Evolutionary conservation across 306 rosid genomes (phyloP).

Genomic region (Cyclanthera cordifolia): DNA sequence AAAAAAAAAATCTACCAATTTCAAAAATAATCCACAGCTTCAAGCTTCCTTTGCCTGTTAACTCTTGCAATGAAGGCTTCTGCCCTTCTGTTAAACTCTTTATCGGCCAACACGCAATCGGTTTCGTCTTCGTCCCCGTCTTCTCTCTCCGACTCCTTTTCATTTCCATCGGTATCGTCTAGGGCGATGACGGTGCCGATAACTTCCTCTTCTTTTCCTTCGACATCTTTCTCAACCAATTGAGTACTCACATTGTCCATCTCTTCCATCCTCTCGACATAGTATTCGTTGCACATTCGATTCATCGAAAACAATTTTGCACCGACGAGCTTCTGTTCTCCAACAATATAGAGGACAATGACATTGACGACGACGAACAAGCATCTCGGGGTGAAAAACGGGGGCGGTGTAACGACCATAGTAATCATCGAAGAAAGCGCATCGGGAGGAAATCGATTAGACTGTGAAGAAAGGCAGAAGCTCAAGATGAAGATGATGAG

Average conservation of each 20-base stretch:
- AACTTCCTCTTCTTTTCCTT: background rate
- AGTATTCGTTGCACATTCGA: constrained; percentile 16
- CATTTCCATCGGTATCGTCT: background rate
- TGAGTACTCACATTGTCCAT: background rate
- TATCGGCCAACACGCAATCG: constrained; percentile 18
- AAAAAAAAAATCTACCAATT: background rate
- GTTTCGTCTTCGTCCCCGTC: background rate
- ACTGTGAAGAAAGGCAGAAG: constrained; percentile 18
- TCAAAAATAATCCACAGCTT: constrained; percentile 11
- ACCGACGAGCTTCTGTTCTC: constrained; percentile 24
- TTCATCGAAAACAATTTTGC: constrained; percentile 8
- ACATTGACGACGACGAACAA: constrained; percentile 30
- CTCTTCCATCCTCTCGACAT: constrained; percentile 18
- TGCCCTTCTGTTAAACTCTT: constrained; percentile 32
- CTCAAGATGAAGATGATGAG: constrained; percentile 24
- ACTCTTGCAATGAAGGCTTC: constrained; percentile 42
- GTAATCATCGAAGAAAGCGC: constrained; percentile 9
- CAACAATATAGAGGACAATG: constrained; percentile 29
- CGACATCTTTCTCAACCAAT: background rate
- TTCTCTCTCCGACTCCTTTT: constrained; percentile 1
- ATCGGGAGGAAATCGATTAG: constrained; percentile 21
- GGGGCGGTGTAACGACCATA: constrained; percentile 12
- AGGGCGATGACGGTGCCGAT: too few relatives aligned
- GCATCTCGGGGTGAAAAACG: constrained; percentile 25
- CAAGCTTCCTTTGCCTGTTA: constrained; percentile 35